Percentiles rank a stretch among this genome's conserved stretches.
Evolutionary conservation across 139 green algal genomes (phyloP).

Genomic region (Chlorella sp.): DNA sequence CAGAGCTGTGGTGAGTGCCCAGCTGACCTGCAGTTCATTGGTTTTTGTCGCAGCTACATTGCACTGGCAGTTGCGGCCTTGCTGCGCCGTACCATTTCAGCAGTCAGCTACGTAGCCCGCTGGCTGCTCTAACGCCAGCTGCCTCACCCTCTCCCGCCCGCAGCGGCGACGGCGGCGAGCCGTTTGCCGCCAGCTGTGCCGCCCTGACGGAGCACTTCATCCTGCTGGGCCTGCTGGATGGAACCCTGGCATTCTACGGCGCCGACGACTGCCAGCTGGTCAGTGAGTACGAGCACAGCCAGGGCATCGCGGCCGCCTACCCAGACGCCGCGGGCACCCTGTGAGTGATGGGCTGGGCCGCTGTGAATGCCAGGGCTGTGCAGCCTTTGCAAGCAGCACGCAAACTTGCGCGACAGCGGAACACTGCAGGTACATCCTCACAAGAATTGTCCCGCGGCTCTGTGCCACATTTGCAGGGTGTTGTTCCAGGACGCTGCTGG

Average conservation of each 20-base stretch:
- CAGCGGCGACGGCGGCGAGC: constrained; percentile 36
- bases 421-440: no score
- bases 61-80: no score
- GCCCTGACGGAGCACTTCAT: constrained; percentile 73
- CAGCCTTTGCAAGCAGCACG: no score
- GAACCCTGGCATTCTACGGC: constrained; percentile 70
- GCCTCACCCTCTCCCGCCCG: neutral
- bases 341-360: neutral
- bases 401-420: no score
- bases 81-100: no score
- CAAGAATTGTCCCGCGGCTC: no score
- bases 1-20: constrained; percentile 13
- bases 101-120: no score
- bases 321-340: constrained; percentile 63
- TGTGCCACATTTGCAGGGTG: constrained; percentile 33
- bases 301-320: constrained; percentile 61
- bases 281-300: constrained; percentile 76
- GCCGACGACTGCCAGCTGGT: constrained; percentile 39
- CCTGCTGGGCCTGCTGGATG: constrained; percentile 59
- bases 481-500: constrained; percentile 70
- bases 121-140: neutral
- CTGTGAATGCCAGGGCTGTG: no score
- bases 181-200: constrained; percentile 59
- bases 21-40: no score
- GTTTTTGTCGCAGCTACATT: no score